Evolutionary conservation across 108 stramenopile genomes (phyloP).

Genomic region (Skeletonema menzelii): DNA sequence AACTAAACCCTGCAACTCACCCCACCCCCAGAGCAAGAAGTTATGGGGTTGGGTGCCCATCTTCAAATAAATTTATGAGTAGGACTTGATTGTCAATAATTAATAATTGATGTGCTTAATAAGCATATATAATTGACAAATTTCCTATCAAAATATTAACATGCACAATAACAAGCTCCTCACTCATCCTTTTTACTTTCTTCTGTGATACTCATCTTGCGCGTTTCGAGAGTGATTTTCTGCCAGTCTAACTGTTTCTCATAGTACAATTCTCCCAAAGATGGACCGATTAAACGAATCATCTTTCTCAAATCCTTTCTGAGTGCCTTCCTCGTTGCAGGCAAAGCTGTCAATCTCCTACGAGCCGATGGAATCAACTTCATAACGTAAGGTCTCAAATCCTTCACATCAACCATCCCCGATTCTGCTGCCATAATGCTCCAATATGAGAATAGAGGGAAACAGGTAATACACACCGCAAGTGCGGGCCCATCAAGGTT

Average conservation of each 20-base stretch:
- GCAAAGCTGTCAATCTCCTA: constrained; percentile 64
- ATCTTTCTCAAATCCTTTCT: constrained; percentile 74
- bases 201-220: neutral
- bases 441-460: constrained; percentile 93
- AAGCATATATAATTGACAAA: neutral
- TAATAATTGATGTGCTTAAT: neutral
- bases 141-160: neutral
- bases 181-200: neutral
- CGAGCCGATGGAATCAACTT: constrained; percentile 76
- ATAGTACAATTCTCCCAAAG: constrained; percentile 81
- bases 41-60: neutral
- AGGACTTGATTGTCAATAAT: constrained; percentile 3
- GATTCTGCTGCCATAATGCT: constrained; percentile 90
- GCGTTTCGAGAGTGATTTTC: constrained; percentile 51
- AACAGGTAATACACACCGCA: constrained; percentile 73
- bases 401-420: constrained; percentile 94
- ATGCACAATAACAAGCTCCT: neutral
- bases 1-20: neutral
- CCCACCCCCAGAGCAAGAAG: neutral
- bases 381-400: constrained; percentile 86
- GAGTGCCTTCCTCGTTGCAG: constrained; percentile 59
- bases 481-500: constrained; percentile 80
- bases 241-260: constrained; percentile 81
- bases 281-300: constrained; percentile 70
- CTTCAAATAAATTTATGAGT: neutral